Conservation (phyloP, 2,329 filamentous ascomycete genomes). For the Calycina herbarum region DNA sequence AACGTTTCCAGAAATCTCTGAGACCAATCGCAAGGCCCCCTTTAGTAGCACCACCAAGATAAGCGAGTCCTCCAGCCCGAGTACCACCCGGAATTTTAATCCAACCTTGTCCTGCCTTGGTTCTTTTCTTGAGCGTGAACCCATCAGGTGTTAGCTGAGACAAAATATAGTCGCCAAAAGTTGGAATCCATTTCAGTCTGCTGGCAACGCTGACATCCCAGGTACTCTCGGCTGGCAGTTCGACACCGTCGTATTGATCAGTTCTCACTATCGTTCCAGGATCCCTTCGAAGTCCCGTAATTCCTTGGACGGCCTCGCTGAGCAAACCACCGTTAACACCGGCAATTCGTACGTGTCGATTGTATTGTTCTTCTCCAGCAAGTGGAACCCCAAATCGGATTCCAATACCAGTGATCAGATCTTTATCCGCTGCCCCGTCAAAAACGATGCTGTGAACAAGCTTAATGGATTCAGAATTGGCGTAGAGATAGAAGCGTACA, state of each 20-base stretch:
- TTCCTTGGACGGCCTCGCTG: constrained; percentile 57
- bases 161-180: constrained; percentile 59
- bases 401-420: constrained; percentile 56
- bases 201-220: constrained; percentile 49
- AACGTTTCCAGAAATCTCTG: constrained; percentile 64
- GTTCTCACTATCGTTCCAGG: constrained; percentile 50
- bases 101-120: constrained; percentile 57
- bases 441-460: constrained; percentile 58
- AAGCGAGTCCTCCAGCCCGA: constrained; percentile 56
- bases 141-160: constrained; percentile 60
- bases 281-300: constrained; percentile 58
- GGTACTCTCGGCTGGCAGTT: constrained; percentile 45
- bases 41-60: constrained; percentile 55
- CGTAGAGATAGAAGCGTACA: constrained; percentile 59
- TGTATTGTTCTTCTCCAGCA: constrained; percentile 51
- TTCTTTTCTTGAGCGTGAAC: constrained; percentile 61
- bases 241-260: constrained; percentile 51
- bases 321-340: constrained; percentile 56
- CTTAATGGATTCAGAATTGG: constrained; percentile 54
- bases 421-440: constrained; percentile 48
- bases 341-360: constrained; percentile 58
- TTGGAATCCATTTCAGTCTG: constrained; percentile 55
- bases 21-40: constrained; percentile 61
- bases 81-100: constrained; percentile 58
- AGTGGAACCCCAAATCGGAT: constrained; percentile 57